phyloP scores from a whole-genome alignment of 1,139 yeast genomes.

The Petasospora fabianii region DNA sequence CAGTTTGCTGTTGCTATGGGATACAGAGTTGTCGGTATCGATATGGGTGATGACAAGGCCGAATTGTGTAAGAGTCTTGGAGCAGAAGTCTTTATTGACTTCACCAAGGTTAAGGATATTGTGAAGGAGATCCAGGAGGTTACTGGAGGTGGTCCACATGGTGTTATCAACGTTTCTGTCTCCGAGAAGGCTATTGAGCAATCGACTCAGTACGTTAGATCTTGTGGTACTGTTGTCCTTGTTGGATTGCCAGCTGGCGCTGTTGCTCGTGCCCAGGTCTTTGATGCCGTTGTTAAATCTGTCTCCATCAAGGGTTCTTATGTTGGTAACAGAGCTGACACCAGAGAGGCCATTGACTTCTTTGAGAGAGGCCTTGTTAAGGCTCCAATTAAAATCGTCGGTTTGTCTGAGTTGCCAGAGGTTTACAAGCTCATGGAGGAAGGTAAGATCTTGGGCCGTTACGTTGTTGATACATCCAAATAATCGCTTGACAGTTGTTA shows the following conservation, averaged over 20 bases:
- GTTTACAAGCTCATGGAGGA: conserved; percentile 53
- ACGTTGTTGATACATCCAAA: conserved; percentile 45
- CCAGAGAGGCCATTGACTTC: conserved; percentile 64
- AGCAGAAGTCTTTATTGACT: conserved; percentile 53
- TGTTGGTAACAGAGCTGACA: conserved; percentile 68
- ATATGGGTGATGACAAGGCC: conserved; percentile 57
- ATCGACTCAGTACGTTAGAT: conserved; percentile 51
- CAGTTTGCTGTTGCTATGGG: conserved; percentile 65
- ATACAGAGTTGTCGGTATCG: conserved; percentile 53
- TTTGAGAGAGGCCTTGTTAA: conserved; percentile 56
- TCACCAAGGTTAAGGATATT: conserved; percentile 45
- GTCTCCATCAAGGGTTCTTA: conserved; percentile 53
- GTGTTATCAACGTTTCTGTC: conserved; percentile 57
- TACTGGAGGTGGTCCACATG: conserved; percentile 60
- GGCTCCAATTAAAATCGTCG: conserved; percentile 56
- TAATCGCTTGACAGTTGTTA: background rate
- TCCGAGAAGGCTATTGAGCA: conserved; percentile 53
- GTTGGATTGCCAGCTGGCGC: conserved; percentile 65
- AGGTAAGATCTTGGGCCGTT: conserved; percentile 58
- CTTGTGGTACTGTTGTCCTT: conserved; percentile 55
- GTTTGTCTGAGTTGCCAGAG: conserved; percentile 50
- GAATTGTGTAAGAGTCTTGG: conserved; percentile 47
- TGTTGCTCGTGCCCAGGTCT: conserved; percentile 48
- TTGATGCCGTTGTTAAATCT: conserved; percentile 53
- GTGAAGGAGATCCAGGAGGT: conserved; percentile 43